Base-by-base conservation (phyloP, 2,329 filamentous ascomycete species). In the Fusarium napiforme region DNA sequence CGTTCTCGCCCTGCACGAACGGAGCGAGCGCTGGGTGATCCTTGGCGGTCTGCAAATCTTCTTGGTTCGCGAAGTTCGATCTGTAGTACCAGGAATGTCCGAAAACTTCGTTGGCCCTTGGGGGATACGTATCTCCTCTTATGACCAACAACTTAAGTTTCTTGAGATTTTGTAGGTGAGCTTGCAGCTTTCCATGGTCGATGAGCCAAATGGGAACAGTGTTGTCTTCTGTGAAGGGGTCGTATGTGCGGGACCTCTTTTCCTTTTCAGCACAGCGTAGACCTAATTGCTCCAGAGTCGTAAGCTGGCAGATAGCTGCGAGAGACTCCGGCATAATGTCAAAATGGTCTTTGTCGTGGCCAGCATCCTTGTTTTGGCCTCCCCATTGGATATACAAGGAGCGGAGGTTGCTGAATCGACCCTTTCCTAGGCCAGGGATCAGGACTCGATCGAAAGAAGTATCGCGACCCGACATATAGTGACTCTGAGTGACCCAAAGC, bases 201-300 rank as follows among this genome's bases (percentile, higher is more conserved):
- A 43, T 43, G 40, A 15, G 40, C 40, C 40, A 23, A 15, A 43
- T 7, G 1, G 23, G 23, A 23, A 23, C 23, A 23, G 23, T 23
- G 23, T 23, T 23, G 23, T 23, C 23, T 23, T 23, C 23, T 23
- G 23, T 23, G 23, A 23, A 23, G 23, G 23, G 23, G 23, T 23
- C 23, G 23, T 23, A 23, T 23, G 23, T 23, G 23, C 23, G 23
- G 23, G 23, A 23, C 23, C 23, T 23, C 23, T 23, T 23, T 23
- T 23, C 23, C 23, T 23, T 23, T 23, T 42, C 40, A 23, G 6
- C 21, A 2, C 40, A 23, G 9, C 40, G 40, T 0, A 43, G n/a
- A 4, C 40, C 40, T 0, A 43, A 9, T 4, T 43, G n/a, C 40
- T 43, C 14, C 0, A 43, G 40, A 7, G 40, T 43, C 0, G 40